phyloP scores from a whole-genome alignment of 495 filamentous ascomycete species.

The Annulohypoxylon nitens region DNA sequence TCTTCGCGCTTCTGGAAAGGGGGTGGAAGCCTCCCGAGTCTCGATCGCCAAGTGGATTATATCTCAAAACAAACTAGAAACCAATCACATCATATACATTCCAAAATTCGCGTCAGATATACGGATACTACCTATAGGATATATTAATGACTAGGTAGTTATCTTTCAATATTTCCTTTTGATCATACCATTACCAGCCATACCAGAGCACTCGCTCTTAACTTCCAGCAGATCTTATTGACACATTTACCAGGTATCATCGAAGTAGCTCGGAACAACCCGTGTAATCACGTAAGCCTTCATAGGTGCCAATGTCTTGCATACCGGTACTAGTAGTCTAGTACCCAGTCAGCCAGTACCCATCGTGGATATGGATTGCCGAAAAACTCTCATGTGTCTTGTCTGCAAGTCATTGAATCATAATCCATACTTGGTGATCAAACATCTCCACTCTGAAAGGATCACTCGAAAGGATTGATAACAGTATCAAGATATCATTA shows the following conservation, averaged over 20 bases:
- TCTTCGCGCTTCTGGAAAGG: background rate
- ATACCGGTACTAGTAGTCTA: slow-evolving; percentile 2
- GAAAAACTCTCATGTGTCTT: slow-evolving; percentile 33
- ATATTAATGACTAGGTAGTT: background rate
- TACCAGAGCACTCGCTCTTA: background rate
- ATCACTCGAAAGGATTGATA: background rate
- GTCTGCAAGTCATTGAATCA: slow-evolving; percentile 20
- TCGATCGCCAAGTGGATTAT: slow-evolving; percentile 2
- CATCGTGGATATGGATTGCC: slow-evolving; percentile 31
- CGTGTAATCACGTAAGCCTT: slow-evolving; percentile 20
- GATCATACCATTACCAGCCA: background rate
- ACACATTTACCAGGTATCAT: slow-evolving; percentile 24
- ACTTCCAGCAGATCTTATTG: background rate
- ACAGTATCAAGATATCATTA: background rate
- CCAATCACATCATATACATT: slow-evolving; percentile 7
- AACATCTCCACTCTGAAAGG: background rate
- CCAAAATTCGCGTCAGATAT: background rate
- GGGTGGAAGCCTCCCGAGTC: slow-evolving; percentile 1
- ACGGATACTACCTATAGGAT: background rate
- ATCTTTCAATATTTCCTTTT: background rate
- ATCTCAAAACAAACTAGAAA: slow-evolving; percentile 8
- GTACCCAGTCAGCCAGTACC: background rate
- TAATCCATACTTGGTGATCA: background rate
- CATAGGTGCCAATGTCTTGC: slow-evolving; percentile 23
- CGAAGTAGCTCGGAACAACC: slow-evolving; percentile 26